A percentile compares a stretch with the other conserved stretches of the same genome.
phyloP scores from a whole-genome alignment of 1,284 basidiomycete genomes.

The Cryptococcus wingfieldii region DNA sequence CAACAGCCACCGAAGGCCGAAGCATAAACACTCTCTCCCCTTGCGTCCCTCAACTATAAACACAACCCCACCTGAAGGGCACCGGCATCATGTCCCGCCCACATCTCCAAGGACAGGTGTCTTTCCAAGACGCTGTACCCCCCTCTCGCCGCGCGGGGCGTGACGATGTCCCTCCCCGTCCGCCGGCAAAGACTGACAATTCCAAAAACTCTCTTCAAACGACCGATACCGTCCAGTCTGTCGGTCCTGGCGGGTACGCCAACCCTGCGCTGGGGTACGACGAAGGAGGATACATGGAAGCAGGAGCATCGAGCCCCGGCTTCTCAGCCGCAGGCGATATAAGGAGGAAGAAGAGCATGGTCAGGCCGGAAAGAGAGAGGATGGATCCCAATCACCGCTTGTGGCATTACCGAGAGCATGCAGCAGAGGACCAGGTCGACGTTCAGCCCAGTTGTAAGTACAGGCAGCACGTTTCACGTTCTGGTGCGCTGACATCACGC shows the following conservation, averaged over 20 bases:
- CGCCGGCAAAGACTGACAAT: slow-evolving; percentile 25
- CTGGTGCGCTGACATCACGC: slow-evolving; percentile 11
- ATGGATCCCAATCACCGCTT: slow-evolving; percentile 92
- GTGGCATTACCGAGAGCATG: slow-evolving; percentile 91
- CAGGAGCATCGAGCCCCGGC: slow-evolving; percentile 22
- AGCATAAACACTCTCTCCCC: neutral
- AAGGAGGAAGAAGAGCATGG: slow-evolving; percentile 84
- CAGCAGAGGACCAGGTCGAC: slow-evolving; percentile 71
- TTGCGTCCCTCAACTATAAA: neutral
- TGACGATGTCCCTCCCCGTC: slow-evolving; percentile 26
- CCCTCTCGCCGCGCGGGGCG: slow-evolving; percentile 28
- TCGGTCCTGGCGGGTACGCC: slow-evolving; percentile 9
- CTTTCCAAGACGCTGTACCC: slow-evolving; percentile 31
- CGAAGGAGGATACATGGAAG: slow-evolving; percentile 34
- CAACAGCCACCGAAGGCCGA: neutral
- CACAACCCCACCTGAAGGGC: neutral
- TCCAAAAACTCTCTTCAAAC: slow-evolving; percentile 29
- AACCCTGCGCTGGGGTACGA: slow-evolving; percentile 29
- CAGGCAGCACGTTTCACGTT: neutral
- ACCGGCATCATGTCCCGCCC: slow-evolving; percentile 37
- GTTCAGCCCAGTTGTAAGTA: slow-evolving; percentile 74
- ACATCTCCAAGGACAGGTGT: slow-evolving; percentile 33
- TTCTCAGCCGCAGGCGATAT: slow-evolving; percentile 49
- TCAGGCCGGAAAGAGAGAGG: slow-evolving; percentile 91
- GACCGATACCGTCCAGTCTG: slow-evolving; percentile 6